Evolutionary conservation across 306 rosid genomes (phyloP), one percentile per base, ranked within the genome.

Genomic region (Geum urbanum): DNA sequence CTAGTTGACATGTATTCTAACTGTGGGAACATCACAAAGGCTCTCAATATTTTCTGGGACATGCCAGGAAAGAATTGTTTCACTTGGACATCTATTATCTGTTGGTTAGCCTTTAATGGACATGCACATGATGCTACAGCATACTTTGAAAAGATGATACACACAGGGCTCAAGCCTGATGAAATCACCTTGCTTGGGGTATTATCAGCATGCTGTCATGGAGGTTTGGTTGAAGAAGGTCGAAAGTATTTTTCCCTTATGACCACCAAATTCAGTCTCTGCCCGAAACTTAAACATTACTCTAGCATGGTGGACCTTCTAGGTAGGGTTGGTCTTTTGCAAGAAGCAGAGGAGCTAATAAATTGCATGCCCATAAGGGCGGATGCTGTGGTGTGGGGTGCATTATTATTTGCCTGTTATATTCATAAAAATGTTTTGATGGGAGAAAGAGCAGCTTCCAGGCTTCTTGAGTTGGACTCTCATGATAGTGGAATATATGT

Each of bases 231-330:
- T 68, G 89, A 85, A 48, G 86, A 89, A 51, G 98, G 98, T 71
- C 85, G 86, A 39, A 72, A 77, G 46, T 83, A 77, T 60, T 87
- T 92, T 80, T 71, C 74, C 71, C 80, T 87, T 67, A 92, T 92
- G 92, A 82, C 9, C 11, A 20, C 77, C 6, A 74, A 54, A 67
- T 78, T 75, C 60, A 73, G 75, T 69, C 50, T 89, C 69, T 72
- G 73, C 52, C 92, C 96, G 9, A 74, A 70, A 69, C 82, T 80
- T 58, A 87, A 85, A 78, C 92, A 89, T 77, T 92, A 84, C 75
- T 86, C 96, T 22, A 89, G 92, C 84, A 83, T 88, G 91, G 92
- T 86, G 77, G 92, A 92, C 80, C 96, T 92, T 83, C 70, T 92
- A 18, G 95, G 96, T 60, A 80, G 92, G 82, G 91, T 91, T 67